These are phyloP conservation scores for Suillus plorans DNA, from an alignment of 768 basidiomycete genomes.

Conservation along the genomic window DNA sequence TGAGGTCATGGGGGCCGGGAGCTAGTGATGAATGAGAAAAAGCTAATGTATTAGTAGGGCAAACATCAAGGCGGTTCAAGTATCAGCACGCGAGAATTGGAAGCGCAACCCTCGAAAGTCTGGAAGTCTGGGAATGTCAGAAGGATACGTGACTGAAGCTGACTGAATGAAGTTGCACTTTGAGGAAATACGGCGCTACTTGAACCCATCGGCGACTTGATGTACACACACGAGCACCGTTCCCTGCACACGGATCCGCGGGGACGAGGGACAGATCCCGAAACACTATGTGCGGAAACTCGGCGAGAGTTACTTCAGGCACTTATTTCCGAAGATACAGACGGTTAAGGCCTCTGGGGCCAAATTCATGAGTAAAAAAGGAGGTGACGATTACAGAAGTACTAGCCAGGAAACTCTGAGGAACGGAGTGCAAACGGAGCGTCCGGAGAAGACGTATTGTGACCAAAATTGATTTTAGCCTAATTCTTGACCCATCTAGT, in stretches of 20 bases:
- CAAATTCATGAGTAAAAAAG: conserved; percentile 2
- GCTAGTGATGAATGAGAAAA: conserved; percentile 3
- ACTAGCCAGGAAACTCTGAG: conserved; percentile 18
- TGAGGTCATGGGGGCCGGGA: conserved; percentile 23
- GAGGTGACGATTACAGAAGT: conserved; percentile 1
- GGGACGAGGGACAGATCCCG: conserved; percentile 27
- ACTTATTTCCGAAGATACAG: conserved; percentile 12
- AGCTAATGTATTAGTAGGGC: conserved; percentile 4
- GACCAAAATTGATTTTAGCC: conserved; percentile 24
- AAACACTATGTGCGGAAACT: conserved; percentile 27
- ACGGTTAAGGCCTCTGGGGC: conserved; percentile 10
- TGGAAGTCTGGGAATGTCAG: neutral
- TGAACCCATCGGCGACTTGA: conserved; percentile 19
- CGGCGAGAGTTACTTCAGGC: conserved; percentile 10
- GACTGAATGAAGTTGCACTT: conserved; percentile 11
- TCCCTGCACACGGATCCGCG: conserved; percentile 29
- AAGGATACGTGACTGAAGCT: conserved; percentile 8
- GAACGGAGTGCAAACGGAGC: conserved; percentile 15
- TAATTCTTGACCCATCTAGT: conserved; percentile 24
- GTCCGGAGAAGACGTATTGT: conserved; percentile 13
- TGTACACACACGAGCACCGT: conserved; percentile 23
- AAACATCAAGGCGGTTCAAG: conserved; percentile 16
- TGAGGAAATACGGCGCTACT: conserved; percentile 10
- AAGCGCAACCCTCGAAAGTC: conserved; percentile 6
- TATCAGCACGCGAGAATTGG: conserved; percentile 16